Evolutionary conservation across 176 grass and related monocot genomes (phyloP), one percentile per base, ranked within the genome.

Genomic region (Guadua angustifolia): DNA sequence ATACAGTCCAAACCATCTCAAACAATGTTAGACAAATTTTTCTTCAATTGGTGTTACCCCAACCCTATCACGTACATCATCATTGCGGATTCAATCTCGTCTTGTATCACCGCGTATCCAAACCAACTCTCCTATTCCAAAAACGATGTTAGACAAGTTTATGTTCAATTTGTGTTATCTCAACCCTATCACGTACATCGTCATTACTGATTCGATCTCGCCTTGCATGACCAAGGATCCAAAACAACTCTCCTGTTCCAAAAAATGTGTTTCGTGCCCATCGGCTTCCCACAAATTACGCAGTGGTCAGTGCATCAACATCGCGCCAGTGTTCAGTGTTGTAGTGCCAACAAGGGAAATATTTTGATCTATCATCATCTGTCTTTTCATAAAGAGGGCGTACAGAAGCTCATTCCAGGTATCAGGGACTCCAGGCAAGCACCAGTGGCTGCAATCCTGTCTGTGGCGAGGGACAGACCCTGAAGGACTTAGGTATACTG

Each of bases 381-480:
- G 60, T 19, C 72, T 84, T 65, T 21, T 91, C 88, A 95, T 87
- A 32, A 98, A 72, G n/a, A 93, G 65, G 7, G 87, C 63, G 7
- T 98, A 98, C 5, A 98, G 81, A 71, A 98, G 83, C 66, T 98
- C 91, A 46, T 98, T 98, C 95, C 95, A 98, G 45, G 87, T 86
- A 88, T 98, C 95, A 22, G 95, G 95, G 5, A 98, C 92, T 26
- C 95, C 95, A 52, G 95, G 95, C 60, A 98, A 84, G 85, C 95
- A 98, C 95, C 95, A 98, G 57, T 98, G 95, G 84, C 92, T 98
- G 88, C 95, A 98, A 24, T 98, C 95, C 85, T 98, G 95, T 71
- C 56, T 93, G 75, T 92, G 60, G 25, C 82, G 89, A 16, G 93
- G 79, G 3, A 86, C 93, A 36, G 84, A 85, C 6, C 87, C 89